Evolutionary conservation across 1,139 yeast genomes (phyloP), one percentile per base, ranked within the genome.

Genomic region (Blastobotrys proliferans): DNA sequence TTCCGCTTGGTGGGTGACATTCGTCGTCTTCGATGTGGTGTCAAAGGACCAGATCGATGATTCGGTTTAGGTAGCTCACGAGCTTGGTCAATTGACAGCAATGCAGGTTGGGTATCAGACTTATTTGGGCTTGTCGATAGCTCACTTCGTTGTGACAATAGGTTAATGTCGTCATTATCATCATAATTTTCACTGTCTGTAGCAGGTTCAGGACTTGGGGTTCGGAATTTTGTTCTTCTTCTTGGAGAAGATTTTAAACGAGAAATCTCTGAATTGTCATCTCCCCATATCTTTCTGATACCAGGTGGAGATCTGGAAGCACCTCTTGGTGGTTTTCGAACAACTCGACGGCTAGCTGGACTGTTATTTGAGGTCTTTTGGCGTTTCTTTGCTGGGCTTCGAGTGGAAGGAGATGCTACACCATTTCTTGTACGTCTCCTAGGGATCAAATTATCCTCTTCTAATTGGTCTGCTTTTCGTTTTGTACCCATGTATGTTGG

Each of bases 1-100:
- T 17, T 35, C 20, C 21, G 17, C 26, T 35, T 35, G 4, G 38
- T 16, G 5, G 38, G 30, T 16, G 34, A 30, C n/a, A n/a, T n/a
- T n/a, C n/a, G n/a, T n/a, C n/a, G n/a, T 13, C 38, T 6, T 26
- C 38, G 17, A 14, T 21, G 13, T 2, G 38, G 38, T 9, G 38
- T 14, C 19, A 35, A 18, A 6, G 30, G 38, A 4, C 21, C 20
- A 3, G 38, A 18, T 13, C 38, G 19, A 14, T 16, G 16, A 16
- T 28, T 24, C 5, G 38, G 25, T n/a, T n/a, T n/a, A 3, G 37
- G 21, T 19, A 13, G 28, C 17, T 34, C n/a, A n/a, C 13, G 13
- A 6, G 37, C 37, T 5, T 34, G n/a, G 4, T 5, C 6, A 6
- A 20, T 3, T n/a, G 26, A 13, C 13, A 34, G 26, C 30, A 27